These are phyloP conservation scores for Aspergillus cavernicola DNA, from an alignment of 495 filamentous ascomycete genomes.

Conservation along the genomic window DNA sequence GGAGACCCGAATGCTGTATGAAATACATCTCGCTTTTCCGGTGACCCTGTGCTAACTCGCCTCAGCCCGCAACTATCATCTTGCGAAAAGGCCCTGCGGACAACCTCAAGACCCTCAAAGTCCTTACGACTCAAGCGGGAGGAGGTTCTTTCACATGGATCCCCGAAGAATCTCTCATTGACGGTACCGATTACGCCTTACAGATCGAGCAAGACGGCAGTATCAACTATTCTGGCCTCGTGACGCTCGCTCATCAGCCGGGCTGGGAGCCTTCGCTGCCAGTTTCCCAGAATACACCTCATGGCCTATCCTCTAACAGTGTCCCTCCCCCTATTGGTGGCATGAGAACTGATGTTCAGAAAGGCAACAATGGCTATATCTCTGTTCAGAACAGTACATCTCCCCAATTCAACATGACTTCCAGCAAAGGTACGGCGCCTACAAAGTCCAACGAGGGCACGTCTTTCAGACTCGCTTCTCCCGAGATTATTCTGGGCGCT, in stretches of 20 bases:
- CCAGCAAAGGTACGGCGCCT: constrained; percentile 14
- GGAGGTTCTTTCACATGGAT: constrained; percentile 42
- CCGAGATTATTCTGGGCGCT: constrained; percentile 11
- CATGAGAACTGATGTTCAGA: constrained; percentile 13
- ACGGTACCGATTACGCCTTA: constrained; percentile 43
- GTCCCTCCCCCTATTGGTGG: constrained; percentile 14
- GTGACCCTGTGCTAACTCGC: background rate
- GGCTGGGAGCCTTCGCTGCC: background rate
- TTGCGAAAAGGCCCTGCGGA: constrained; percentile 39
- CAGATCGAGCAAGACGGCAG: constrained; percentile 40
- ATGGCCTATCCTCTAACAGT: constrained; percentile 10
- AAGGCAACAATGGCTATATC: constrained; percentile 15
- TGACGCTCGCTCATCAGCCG: constrained; percentile 20
- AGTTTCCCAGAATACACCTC: background rate
- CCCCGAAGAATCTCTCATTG: constrained; percentile 32
- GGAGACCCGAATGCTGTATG: constrained; percentile 35
- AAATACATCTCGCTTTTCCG: background rate
- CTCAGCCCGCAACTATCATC: constrained; percentile 40
- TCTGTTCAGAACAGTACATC: constrained; percentile 2
- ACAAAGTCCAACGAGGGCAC: constrained; percentile 11
- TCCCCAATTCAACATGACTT: constrained; percentile 7
- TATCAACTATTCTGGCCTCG: constrained; percentile 44
- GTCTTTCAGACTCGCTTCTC: constrained; percentile 9
- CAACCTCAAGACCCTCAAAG: constrained; percentile 38
- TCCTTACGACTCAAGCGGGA: constrained; percentile 33